Base-by-base conservation (phyloP, 1,284 basidiomycete species). In the Mycena citricolor region DNA sequence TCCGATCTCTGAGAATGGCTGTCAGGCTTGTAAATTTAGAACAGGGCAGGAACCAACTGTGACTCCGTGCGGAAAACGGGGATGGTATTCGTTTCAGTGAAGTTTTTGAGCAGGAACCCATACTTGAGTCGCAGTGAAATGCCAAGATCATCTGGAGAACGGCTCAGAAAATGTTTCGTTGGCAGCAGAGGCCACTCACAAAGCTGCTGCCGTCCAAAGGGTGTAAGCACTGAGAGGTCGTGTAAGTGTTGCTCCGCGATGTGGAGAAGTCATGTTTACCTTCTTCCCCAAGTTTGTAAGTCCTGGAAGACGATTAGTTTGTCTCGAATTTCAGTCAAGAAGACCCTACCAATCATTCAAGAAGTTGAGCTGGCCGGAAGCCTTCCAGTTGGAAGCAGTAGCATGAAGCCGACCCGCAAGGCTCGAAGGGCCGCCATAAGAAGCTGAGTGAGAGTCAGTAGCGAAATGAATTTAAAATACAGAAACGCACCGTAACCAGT, bases 11-110 rank as follows among this genome's bases (percentile, higher is more conserved):
- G 54, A 11, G 10, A 35, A 19, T 13, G 28, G 21, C 8, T 41
- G 8, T 38, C 21, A 20, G 19, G 38, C 2, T 2, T 1, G n/a
- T 22, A 2, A 39, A 16, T 22, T 35, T 29, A 47, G 34, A 30
- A 42, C 8, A 13, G 21, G 20, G 32, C 12, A 38, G 14, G 26
- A 8, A 58, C 83, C 52, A 65, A 89, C 78, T 91, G 86, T 3
- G 88, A 90, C 63, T 89, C 89, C 0, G 91, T 93, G 34, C 93
- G 81, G 68, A 94, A 91, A 10, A 94, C 86, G 5, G 91, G 88
- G 32, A 90, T 68, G 5, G 75, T 79, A 53, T 83, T 78, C 14
- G 73, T 61, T 42, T 79, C 71, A 5, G 86, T 88, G 59, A 93
- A 93, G 57, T 90, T 86, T 78, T 86, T 74, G 20, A 91, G 71